Conservation (phyloP, 306 rosid species). For the Potentilla sterilis region DNA sequence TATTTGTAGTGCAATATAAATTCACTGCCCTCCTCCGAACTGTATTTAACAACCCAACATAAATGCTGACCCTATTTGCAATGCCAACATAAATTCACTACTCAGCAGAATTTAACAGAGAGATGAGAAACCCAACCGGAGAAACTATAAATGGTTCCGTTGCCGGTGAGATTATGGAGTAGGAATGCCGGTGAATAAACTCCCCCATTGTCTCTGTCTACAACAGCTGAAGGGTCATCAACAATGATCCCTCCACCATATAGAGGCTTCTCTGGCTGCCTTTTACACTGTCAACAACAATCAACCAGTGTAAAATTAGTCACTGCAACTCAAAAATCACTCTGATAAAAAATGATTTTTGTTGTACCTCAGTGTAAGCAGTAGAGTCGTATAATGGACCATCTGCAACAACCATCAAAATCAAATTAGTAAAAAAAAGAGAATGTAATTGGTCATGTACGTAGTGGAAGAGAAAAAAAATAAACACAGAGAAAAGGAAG, state of each 20-base stretch:
- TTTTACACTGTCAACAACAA: conserved; percentile 53
- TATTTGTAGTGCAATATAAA: no score
- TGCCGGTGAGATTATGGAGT: conserved; percentile 48
- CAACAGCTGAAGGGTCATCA: conserved; percentile 6
- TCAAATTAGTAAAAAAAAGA: background rate
- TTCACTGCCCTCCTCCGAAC: background rate
- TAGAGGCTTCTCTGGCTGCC: conserved; percentile 56
- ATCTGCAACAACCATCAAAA: conserved; percentile 45
- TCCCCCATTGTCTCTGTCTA: background rate
- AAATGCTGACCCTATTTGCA: background rate
- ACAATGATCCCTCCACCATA: conserved; percentile 65
- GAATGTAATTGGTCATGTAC: background rate
- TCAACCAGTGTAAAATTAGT: background rate
- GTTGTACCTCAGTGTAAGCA: conserved; percentile 70
- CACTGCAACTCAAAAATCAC: background rate
- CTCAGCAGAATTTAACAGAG: background rate
- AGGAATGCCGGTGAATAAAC: conserved; percentile 42
- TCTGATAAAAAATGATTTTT: background rate
- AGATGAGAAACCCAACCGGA: conserved; percentile 49
- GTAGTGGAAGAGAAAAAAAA: background rate
- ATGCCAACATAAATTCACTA: background rate
- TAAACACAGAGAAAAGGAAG: background rate
- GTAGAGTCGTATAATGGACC: conserved; percentile 83
- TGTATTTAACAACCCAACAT: background rate
- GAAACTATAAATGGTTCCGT: conserved; percentile 53